Conservation (phyloP, 2,329 filamentous ascomycete genomes). For the Fusarium palustre region DNA sequence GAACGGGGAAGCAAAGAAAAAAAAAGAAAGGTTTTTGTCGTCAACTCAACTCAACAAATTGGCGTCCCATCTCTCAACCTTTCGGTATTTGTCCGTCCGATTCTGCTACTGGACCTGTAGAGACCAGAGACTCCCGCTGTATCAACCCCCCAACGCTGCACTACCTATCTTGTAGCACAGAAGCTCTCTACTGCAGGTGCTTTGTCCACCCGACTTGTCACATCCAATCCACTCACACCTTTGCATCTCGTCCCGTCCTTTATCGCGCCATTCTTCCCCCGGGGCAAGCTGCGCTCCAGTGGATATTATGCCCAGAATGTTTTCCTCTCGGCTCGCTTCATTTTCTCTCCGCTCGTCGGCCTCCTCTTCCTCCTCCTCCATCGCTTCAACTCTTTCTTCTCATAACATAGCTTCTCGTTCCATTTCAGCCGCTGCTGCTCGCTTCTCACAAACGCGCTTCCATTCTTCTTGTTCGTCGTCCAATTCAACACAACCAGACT, state of each 20-base stretch:
- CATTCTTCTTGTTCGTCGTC: conserved; percentile 22
- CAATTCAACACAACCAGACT: conserved; percentile 11
- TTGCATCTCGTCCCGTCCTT: not conserved
- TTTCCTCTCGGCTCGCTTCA: conserved; percentile 40
- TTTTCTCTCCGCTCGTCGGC: conserved; percentile 28
- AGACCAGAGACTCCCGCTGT: not conserved
- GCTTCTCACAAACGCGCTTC: conserved; percentile 23
- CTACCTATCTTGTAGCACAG: not conserved
- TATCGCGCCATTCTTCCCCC: conserved; percentile 22
- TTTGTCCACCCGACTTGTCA: conserved; percentile 14
- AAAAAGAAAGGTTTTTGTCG: conserved; percentile 1
- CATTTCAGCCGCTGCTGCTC: conserved; percentile 1
- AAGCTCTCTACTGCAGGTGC: conserved; percentile 26
- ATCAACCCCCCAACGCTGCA: conserved; percentile 14
- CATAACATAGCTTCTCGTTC: not conserved
- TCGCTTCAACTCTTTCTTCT: conserved; percentile 6
- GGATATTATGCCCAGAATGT: conserved; percentile 39
- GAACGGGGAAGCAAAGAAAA: not conserved
- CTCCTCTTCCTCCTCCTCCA: conserved; percentile 16
- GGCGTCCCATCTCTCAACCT: conserved; percentile 1
- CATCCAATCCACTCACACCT: conserved; percentile 2
- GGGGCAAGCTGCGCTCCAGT: not conserved
- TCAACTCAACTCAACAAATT: conserved; percentile 34
- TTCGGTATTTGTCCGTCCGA: conserved; percentile 31
- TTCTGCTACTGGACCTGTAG: not conserved